Base-by-base conservation (phyloP, 1,284 basidiomycete genomes). In the Cystobasidium slooffiae region DNA sequence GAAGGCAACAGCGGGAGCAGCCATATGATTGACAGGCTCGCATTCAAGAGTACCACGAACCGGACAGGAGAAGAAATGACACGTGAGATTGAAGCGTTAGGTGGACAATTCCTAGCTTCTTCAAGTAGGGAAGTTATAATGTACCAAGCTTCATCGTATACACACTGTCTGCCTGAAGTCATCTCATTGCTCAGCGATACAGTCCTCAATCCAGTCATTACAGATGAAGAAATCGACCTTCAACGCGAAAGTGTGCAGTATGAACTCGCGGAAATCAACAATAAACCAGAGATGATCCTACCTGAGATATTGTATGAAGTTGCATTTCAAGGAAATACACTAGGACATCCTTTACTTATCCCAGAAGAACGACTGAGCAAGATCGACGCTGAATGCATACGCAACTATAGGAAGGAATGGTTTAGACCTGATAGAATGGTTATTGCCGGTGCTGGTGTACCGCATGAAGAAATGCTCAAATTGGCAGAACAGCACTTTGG, bases 111-210 rank as follows among this genome's bases (percentile, higher is more conserved):
- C 75, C 87, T 92, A 82, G 94, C 92, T 81, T 90, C 93, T 8
- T 93, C 93, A 14, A 92, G 93, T 6, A 87, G 96, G 59, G 96
- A 99, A 83, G 89, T 93, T 47, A 94, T 98, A 83, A 94, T 97
- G 92, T 99, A 98, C 83, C 96, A 98, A 84, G 95, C 96, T 18
- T 93, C 93, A 59, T 91, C 97, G 80, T 97, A 96, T 82, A 90
- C 93, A 78, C 86, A 90, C 77, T 89, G 89, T 55, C 91, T 94
- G 0, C 88, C 90, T 6, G 86, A 89, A 18, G 93, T 94, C 7
- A 82, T 99, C 72, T 90, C 90, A 44, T 87, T 99, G 76, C 92
- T 99, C 75, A 88, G 94, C 44, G 95, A 97, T 82, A 97, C 95
- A 7, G 90, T 94, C 69, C 86, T 91, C 70, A 88, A 94, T 80